These are phyloP conservation scores for Amauroascus verrucosus DNA, from an alignment of 2,329 filamentous ascomycete genomes.

Conservation along the genomic window DNA sequence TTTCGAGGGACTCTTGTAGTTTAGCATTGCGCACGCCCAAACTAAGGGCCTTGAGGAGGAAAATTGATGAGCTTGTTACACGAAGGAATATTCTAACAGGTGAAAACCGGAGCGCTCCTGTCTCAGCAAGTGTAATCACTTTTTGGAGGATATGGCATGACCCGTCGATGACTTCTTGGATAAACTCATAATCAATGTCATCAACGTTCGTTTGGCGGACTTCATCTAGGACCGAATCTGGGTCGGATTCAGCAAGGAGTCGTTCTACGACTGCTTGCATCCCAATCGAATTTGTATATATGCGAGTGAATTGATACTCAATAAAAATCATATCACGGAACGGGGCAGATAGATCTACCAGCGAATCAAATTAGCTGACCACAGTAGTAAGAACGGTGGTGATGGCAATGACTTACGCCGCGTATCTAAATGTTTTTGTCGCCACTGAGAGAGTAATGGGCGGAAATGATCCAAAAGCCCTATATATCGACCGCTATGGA, in stretches of 20 bases:
- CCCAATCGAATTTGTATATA: slow-evolving; percentile 38
- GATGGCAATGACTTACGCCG: slow-evolving; percentile 15
- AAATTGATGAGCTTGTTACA: slow-evolving; percentile 47
- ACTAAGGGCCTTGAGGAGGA: slow-evolving; percentile 44
- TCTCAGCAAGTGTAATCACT: slow-evolving; percentile 40
- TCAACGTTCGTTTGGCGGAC: slow-evolving; percentile 38
- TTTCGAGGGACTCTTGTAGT: slow-evolving; percentile 40
- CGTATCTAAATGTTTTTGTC: slow-evolving; percentile 27
- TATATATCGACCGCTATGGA: slow-evolving; percentile 42
- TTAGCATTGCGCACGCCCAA: slow-evolving; percentile 42
- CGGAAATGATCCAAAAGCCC: slow-evolving; percentile 40
- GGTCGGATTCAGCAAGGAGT: slow-evolving; percentile 31
- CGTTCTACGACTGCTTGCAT: slow-evolving; percentile 49
- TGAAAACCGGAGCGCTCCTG: slow-evolving; percentile 40
- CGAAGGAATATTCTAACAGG: slow-evolving; percentile 46
- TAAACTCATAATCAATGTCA: slow-evolving; percentile 45
- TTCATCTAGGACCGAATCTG: slow-evolving; percentile 25
- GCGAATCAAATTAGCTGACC: not conserved
- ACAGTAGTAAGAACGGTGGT: too few species aligned
- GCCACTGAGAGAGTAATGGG: slow-evolving; percentile 33
- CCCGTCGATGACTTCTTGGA: slow-evolving; percentile 47
- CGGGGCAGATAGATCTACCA: slow-evolving; percentile 19
- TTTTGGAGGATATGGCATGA: slow-evolving; percentile 44
- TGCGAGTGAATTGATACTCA: slow-evolving; percentile 41
- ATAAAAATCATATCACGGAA: slow-evolving; percentile 44